phyloP scores from a whole-genome alignment of 176 grass and related monocot genomes.

The Carex pumila region DNA sequence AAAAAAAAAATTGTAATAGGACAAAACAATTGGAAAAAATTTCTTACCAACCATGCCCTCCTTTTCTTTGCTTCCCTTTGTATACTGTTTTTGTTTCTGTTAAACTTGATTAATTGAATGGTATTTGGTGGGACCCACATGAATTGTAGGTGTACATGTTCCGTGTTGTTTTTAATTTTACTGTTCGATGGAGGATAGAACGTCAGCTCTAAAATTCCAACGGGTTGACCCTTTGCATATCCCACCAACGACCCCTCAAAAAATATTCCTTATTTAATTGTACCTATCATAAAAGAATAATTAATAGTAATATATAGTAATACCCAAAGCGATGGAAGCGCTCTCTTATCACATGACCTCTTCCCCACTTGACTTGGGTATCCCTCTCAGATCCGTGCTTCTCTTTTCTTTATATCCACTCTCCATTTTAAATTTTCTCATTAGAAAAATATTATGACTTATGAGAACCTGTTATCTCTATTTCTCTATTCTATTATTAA shows the following conservation, averaged over 20 bases:
- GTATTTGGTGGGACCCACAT: not conserved
- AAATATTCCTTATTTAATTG: not conserved
- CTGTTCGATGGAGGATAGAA: conserved; percentile 14
- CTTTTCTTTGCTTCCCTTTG: not conserved
- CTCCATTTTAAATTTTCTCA: not conserved
- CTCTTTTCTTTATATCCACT: conserved; percentile 13
- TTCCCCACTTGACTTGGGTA: conserved; percentile 66
- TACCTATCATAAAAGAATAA: conserved; percentile 1
- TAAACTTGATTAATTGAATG: not conserved
- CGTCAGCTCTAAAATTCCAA: conserved; percentile 52
- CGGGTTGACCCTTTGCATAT: conserved; percentile 48
- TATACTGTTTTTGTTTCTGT: not conserved
- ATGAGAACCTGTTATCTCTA: no score
- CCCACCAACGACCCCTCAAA: conserved; percentile 22
- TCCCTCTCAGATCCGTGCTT: conserved; percentile 44
- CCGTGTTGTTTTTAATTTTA: not conserved
- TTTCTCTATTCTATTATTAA: no score
- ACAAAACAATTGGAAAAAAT: not conserved
- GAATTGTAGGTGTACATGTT: not conserved
- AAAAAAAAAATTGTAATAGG: not conserved
- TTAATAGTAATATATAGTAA: conserved; percentile 20
- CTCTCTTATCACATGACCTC: conserved; percentile 68
- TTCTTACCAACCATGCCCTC: not conserved
- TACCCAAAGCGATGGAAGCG: conserved; percentile 51
- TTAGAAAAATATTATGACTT: no score